Conservation (phyloP, 768 basidiomycete species). For the Trichaptum fuscoviolaceum region DNA sequence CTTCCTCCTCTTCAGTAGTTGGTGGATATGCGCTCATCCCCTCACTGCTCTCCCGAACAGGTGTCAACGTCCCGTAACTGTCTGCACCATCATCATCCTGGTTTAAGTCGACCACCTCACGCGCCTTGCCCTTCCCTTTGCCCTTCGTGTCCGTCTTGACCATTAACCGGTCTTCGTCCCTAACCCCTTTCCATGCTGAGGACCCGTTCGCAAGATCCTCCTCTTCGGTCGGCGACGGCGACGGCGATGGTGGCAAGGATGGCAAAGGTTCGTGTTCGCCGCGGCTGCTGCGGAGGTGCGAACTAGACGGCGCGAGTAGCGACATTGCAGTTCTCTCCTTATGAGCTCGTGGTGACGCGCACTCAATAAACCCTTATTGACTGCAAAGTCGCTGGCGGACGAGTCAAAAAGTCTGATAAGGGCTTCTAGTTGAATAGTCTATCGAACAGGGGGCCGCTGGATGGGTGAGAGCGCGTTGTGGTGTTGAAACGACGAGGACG, state of each 20-base stretch:
- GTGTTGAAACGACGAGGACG: background rate
- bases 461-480: background rate
- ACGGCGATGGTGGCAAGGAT: constrained; percentile 21
- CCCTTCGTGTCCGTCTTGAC: constrained; percentile 19
- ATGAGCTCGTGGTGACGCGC: background rate
- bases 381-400: background rate
- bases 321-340: background rate
- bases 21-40: constrained; percentile 55
- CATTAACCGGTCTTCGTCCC: constrained; percentile 25
- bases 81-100: constrained; percentile 28
- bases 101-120: constrained; percentile 20
- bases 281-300: constrained; percentile 2
- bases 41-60: constrained; percentile 13
- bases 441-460: background rate
- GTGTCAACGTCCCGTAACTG: constrained; percentile 8
- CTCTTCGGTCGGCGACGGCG: constrained; percentile 37
- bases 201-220: constrained; percentile 38
- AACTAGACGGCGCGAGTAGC: background rate
- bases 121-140: constrained; percentile 20
- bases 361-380: background rate
- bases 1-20: constrained; percentile 56
- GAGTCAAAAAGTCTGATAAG: constrained; percentile 1
- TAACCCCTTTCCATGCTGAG: constrained; percentile 22
- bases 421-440: background rate
- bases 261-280: constrained; percentile 17